Base-by-base conservation (phyloP, 2,329 filamentous ascomycete species). In the Hymenoscyphus linearis region DNA sequence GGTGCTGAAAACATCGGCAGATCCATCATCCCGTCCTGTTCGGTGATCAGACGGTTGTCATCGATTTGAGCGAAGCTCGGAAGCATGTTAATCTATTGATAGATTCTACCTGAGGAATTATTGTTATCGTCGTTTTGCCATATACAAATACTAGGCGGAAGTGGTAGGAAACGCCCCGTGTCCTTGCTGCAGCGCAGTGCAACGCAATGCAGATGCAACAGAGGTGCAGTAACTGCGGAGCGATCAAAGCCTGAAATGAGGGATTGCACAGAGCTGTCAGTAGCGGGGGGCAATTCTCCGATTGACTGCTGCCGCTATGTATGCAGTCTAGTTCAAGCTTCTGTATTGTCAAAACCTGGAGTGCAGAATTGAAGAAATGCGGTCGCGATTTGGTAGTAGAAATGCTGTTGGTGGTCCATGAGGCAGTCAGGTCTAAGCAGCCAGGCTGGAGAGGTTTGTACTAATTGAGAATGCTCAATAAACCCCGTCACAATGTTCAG, bases 221-320 rank as follows among this genome's bases (percentile, higher is more conserved):
- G 50, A 62, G 58, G 53, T 50, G 59, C 56, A 62, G 52, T 53
- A 35, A 55, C 50, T 44, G 52, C 40, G 58, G 61, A 67, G 62
- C 62, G 63, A 65, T 65, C 61, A 68, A 31, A 64, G 68, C 66
- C 61, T 65, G 64, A 65, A 31, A 36, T 47, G 12, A 59, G 60
- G 64, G 58, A 63, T 61, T 62, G 67, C 68, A 68, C 63, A 67
- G 65, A 54, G 52, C 52, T 54, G 27, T 59, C 57, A 55, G 63
- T 64, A 60, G 56, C 62, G 63, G 52, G 37, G 55, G 57, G 61
- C 40, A 68, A 69, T 69, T 68, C 68, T 69, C 69, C 68, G 68
- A 67, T 67, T 66, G 66, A 62, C 60, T 66, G 66, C 62, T 66
- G 60, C 62, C 64, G 66, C 63, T 60, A 61, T 61, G 60, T 64